Percentiles rank a stretch among this genome's conserved stretches.
phyloP scores from a whole-genome alignment of 2,329 filamentous ascomycete species.

The Aspergillus ibericus region DNA sequence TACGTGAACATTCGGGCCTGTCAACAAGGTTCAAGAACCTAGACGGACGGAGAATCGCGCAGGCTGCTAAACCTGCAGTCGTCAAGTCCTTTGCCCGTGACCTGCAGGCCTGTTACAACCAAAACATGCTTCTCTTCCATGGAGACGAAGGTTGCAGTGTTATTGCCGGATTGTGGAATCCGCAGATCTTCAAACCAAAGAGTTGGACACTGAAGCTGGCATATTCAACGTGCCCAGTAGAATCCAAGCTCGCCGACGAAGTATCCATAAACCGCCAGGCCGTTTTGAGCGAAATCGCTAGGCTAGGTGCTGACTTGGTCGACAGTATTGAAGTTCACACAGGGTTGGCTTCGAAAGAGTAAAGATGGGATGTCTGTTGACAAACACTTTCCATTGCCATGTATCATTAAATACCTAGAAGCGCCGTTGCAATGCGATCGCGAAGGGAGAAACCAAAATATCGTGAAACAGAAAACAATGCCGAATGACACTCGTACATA shows the following conservation, averaged over 20 bases:
- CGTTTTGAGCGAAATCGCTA: slow-evolving; percentile 46
- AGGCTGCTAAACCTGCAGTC: slow-evolving; percentile 59
- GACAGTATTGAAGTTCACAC: slow-evolving; percentile 60
- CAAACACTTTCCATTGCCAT: slow-evolving; percentile 3
- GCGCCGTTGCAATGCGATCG: slow-evolving; percentile 35
- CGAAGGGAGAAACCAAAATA: slow-evolving; percentile 3
- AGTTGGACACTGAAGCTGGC: slow-evolving; percentile 38
- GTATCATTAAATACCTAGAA: slow-evolving; percentile 19
- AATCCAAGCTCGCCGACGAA: slow-evolving; percentile 15
- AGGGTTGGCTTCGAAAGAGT: slow-evolving; percentile 14
- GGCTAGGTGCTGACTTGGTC: slow-evolving; percentile 63
- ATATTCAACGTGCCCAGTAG: slow-evolving; percentile 37
- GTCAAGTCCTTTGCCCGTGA: slow-evolving; percentile 65
- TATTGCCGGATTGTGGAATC: slow-evolving; percentile 68
- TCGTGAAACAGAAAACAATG: slow-evolving; percentile 11
- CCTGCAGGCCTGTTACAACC: slow-evolving; percentile 65
- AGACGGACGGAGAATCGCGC: slow-evolving; percentile 48
- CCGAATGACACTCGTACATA: slow-evolving; percentile 18
- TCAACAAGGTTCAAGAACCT: slow-evolving; percentile 73
- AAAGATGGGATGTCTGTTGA: slow-evolving; percentile 11
- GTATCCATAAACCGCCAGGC: slow-evolving; percentile 41
- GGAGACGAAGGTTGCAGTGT: slow-evolving; percentile 59
- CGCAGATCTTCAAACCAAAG: slow-evolving; percentile 38
- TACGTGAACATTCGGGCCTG: slow-evolving; percentile 38
- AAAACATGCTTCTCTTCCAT: slow-evolving; percentile 76